These are phyloP conservation scores for Fagus sylvatica DNA, from an alignment of 306 rosid genomes.

Conservation along the genomic window DNA sequence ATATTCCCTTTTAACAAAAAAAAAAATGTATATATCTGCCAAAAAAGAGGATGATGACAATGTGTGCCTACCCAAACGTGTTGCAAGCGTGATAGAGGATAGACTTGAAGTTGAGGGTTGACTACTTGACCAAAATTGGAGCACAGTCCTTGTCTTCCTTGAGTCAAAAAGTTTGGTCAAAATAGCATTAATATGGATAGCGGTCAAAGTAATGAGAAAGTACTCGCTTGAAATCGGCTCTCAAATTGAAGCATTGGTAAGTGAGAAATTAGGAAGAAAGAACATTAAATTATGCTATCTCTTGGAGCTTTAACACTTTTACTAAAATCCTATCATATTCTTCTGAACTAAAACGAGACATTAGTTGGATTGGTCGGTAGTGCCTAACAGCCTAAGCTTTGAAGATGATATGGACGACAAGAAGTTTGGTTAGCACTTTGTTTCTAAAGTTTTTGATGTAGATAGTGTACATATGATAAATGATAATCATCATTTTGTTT, in stretches of 20 bases:
- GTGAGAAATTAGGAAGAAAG: constrained; percentile 17
- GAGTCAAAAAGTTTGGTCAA: constrained; percentile 44
- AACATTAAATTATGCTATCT: constrained; percentile 4
- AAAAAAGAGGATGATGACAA: constrained; percentile 38
- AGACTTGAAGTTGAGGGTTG: constrained; percentile 24
- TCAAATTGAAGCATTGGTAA: constrained; percentile 14
- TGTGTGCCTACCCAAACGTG: constrained; percentile 63
- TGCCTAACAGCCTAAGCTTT: constrained; percentile 48
- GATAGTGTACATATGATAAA: constrained; percentile 22
- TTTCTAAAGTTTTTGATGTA: constrained; percentile 43
- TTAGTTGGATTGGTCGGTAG: constrained; percentile 44
- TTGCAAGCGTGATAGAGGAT: constrained; percentile 22
- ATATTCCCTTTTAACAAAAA: too few relatives aligned
- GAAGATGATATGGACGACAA: constrained; percentile 33
- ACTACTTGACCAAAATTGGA: constrained; percentile 27
- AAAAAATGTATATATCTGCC: background rate
- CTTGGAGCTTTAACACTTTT: constrained; percentile 6
- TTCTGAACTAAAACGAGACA: constrained; percentile 33
- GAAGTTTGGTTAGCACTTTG: constrained; percentile 44
- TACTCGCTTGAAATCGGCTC: constrained; percentile 34
- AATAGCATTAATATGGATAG: background rate
- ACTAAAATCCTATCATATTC: constrained; percentile 18
- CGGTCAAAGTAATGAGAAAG: constrained; percentile 32
- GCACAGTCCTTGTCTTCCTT: background rate
- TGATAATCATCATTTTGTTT: too few relatives aligned